phyloP scores from a whole-genome alignment of 805 yeast species.

The Yamadazyma philogaea region DNA sequence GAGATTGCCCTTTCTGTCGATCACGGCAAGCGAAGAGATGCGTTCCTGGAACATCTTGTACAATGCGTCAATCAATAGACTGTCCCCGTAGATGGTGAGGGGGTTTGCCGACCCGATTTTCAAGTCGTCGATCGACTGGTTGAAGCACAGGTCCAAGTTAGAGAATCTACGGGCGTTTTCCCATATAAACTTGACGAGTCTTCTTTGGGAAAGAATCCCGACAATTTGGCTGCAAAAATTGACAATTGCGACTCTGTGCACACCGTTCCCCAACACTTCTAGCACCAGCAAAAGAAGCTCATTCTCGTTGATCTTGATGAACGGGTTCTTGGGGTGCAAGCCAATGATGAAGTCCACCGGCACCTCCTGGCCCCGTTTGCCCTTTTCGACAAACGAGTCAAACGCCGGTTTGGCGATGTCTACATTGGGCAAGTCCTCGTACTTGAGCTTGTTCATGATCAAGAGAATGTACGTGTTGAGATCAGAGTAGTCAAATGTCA shows the following conservation, averaged over 20 bases:
- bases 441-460: conserved; percentile 67
- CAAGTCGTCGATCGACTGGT: conserved; percentile 64
- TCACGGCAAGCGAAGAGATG: conserved; percentile 89
- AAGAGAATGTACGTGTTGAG: conserved; percentile 80
- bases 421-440: conserved; percentile 32
- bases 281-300: conserved; percentile 72
- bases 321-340: conserved; percentile 84
- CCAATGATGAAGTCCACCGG: conserved; percentile 87
- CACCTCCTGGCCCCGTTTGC: conserved; percentile 84
- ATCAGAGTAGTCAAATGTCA: conserved; percentile 90
- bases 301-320: conserved; percentile 67
- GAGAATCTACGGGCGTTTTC: conserved; percentile 88
- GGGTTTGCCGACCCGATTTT: conserved; percentile 72
- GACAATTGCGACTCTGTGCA: conserved; percentile 86
- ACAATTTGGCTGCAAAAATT: conserved; percentile 51
- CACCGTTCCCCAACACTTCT: conserved; percentile 90
- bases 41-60: conserved; percentile 78
- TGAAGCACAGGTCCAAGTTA: conserved; percentile 70
- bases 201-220: conserved; percentile 88
- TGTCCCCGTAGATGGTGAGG: conserved; percentile 82
- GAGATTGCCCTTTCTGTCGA: conserved; percentile 70
- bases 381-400: conserved; percentile 47
- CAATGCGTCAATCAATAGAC: conserved; percentile 80
- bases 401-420: conserved; percentile 25
- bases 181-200: conserved; percentile 83